A percentile compares a stretch with the other conserved stretches of the same genome.
Evolutionary conservation across 2,329 filamentous ascomycete species (phyloP).

Genomic region (Coniochaeta sp.): DNA sequence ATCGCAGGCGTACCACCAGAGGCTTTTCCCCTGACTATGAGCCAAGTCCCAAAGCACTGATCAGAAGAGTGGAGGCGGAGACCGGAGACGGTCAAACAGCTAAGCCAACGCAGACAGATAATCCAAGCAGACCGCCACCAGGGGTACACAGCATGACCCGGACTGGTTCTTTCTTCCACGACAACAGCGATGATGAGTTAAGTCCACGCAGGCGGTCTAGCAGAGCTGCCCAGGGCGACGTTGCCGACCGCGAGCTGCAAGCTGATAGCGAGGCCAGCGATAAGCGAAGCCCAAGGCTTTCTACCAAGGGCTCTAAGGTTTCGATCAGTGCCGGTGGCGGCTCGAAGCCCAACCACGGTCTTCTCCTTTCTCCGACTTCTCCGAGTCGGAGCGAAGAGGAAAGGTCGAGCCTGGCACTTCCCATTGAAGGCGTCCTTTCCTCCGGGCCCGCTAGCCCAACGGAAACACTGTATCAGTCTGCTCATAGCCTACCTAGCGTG

Average conservation of each 20-base stretch:
- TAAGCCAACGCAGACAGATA: slow-evolving; percentile 16
- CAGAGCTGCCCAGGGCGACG: neutral
- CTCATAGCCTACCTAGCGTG: slow-evolving; percentile 31
- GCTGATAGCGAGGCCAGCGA: neutral
- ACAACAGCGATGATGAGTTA: slow-evolving; percentile 44
- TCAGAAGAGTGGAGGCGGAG: slow-evolving; percentile 49
- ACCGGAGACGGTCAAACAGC: slow-evolving; percentile 2
- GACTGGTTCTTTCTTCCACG: slow-evolving; percentile 42
- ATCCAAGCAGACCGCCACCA: slow-evolving; percentile 26
- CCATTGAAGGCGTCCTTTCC: slow-evolving; percentile 30
- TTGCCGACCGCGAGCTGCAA: neutral
- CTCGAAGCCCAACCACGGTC: neutral
- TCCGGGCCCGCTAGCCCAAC: slow-evolving; percentile 25
- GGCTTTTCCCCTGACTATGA: slow-evolving; percentile 73
- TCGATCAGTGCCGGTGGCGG: neutral
- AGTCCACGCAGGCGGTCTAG: slow-evolving; percentile 16
- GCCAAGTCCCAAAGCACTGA: slow-evolving; percentile 63
- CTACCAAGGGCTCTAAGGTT: neutral
- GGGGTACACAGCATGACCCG: slow-evolving; percentile 23
- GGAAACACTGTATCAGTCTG: slow-evolving; percentile 32
- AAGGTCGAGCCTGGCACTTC: slow-evolving; percentile 32
- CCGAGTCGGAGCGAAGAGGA: slow-evolving; percentile 21
- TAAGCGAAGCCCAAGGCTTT: neutral
- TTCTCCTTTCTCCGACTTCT: neutral
- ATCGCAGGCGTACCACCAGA: slow-evolving; percentile 30